Evolutionary conservation across 1,284 basidiomycete species (phyloP).

Genomic region (Fereydounia khargensis): DNA sequence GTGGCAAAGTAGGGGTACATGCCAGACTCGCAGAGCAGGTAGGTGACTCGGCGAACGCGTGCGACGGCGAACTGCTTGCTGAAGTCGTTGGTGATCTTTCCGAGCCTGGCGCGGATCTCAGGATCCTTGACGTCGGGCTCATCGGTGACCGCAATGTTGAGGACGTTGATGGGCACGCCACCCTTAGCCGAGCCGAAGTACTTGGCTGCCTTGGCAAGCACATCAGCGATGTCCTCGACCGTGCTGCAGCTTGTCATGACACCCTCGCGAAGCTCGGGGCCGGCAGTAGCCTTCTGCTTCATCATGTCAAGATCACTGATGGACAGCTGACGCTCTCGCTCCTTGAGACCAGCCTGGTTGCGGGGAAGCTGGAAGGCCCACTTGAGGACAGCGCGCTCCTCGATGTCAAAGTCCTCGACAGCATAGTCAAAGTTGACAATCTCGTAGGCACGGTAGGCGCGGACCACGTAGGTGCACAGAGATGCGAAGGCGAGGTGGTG

Average conservation of each 20-base stretch:
- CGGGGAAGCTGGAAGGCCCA: slow-evolving; percentile 63
- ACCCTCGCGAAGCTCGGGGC: slow-evolving; percentile 46
- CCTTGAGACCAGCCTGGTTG: slow-evolving; percentile 30
- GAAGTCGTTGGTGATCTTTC: slow-evolving; percentile 72
- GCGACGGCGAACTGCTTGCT: slow-evolving; percentile 67
- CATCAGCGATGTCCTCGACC: slow-evolving; percentile 39
- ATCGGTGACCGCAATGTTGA: slow-evolving; percentile 70
- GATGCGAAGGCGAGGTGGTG: slow-evolving; percentile 78
- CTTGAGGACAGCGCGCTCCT: slow-evolving; percentile 54
- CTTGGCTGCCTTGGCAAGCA: slow-evolving; percentile 43
- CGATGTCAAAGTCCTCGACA: slow-evolving; percentile 69
- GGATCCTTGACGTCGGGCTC: slow-evolving; percentile 75
- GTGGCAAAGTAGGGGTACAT: slow-evolving; percentile 96
- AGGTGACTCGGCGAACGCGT: slow-evolving; percentile 86
- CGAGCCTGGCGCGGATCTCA: slow-evolving; percentile 74
- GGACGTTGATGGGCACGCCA: slow-evolving; percentile 62
- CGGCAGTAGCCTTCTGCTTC: slow-evolving; percentile 28
- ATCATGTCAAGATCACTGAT: slow-evolving; percentile 49
- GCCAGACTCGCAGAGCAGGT: slow-evolving; percentile 85
- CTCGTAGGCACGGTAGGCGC: slow-evolving; percentile 92
- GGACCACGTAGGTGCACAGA: slow-evolving; percentile 91
- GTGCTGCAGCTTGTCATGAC: slow-evolving; percentile 53
- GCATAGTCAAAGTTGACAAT: slow-evolving; percentile 86
- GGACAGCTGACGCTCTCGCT: slow-evolving; percentile 51
- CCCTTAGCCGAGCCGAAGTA: slow-evolving; percentile 31